phyloP scores from a whole-genome alignment of 768 basidiomycete species.

The Saitozyma podzolica region DNA sequence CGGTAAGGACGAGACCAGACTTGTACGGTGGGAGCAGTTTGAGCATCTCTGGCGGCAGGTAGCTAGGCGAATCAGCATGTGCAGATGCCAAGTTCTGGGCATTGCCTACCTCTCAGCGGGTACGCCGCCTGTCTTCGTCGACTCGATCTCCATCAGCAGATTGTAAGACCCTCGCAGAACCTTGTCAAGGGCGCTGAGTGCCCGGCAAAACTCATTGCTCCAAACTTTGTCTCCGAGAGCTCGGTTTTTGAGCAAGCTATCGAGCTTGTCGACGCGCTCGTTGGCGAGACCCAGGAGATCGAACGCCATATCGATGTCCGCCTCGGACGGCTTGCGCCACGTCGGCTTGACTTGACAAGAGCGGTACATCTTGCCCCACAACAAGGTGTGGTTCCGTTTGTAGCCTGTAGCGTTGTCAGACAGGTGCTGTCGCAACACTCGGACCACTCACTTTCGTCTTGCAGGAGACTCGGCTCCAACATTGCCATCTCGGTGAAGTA shows the following conservation, averaged over 20 bases:
- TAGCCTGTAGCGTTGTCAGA: constrained; percentile 59
- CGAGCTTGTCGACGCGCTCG: constrained; percentile 58
- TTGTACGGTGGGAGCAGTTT: constrained; percentile 63
- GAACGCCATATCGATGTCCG: constrained; percentile 74
- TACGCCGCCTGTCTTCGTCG: constrained; percentile 61
- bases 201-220: constrained; percentile 86
- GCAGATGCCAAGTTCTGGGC: background rate
- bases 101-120: constrained; percentile 38
- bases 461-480: constrained; percentile 74
- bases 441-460: constrained; percentile 62
- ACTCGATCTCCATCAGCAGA: constrained; percentile 36
- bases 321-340: constrained; percentile 73
- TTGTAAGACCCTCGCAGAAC: constrained; percentile 66
- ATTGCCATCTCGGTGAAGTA: constrained; percentile 80
- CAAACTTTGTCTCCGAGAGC: constrained; percentile 67
- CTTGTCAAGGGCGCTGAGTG: constrained; percentile 69
- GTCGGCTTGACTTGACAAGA: constrained; percentile 73
- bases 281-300: constrained; percentile 68
- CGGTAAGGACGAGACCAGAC: constrained; percentile 68
- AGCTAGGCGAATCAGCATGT: constrained; percentile 15
- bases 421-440: background rate
- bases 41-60: constrained; percentile 66
- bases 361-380: constrained; percentile 78
- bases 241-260: constrained; percentile 62
- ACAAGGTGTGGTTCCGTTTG: constrained; percentile 65